Evolutionary conservation across 1,284 basidiomycete genomes (phyloP), one percentile per base, ranked within the genome.

Genomic region (Malassezia caprae): DNA sequence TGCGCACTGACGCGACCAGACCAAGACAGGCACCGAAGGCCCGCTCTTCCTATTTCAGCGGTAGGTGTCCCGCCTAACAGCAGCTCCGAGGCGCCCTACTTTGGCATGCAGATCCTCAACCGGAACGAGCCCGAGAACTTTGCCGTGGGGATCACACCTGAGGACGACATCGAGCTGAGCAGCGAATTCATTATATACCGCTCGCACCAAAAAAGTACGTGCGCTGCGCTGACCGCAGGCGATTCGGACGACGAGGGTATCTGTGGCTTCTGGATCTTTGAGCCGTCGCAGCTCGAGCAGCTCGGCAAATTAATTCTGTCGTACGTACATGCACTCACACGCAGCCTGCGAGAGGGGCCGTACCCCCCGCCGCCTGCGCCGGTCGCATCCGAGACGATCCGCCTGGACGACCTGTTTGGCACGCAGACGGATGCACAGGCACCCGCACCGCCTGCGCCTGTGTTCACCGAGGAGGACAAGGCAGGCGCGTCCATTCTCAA

Each of bases 31-130:
- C 24, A 86, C 80, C 65, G 88, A 90, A 73, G 88, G 88, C 2
- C 85, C 83, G 67, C 86, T 90, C 82, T 90, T 91, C 76, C 78
- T 91, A 56, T 89, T 86, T 69, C 84, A 88, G 72, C 80, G 87
- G 85, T 87, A 67, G 60, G 81, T 72, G 15, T 35, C 28, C 35
- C 6, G 6, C 4, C 24, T 48, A 8, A 17, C 37, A n/a, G 11
- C 41, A 65, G 58, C 28, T 47, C 40, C 11, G 35, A 31, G 15
- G 53, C 58, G 4, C 88, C 88, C 0, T 83, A 82, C 34, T 88
- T 89, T 70, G 88, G 87, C 10, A 84, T 89, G 72, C 90, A 87
- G 74, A 84, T 90, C 56, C 79, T 90, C 62, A 91, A 91, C 72
- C 83, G 88, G 43, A 82, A 85, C 69, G 87, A 86, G n/a, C 83